These are phyloP conservation scores for Acorus gramineus DNA, from an alignment of 106 monocot species.

Conservation along the genomic window DNA sequence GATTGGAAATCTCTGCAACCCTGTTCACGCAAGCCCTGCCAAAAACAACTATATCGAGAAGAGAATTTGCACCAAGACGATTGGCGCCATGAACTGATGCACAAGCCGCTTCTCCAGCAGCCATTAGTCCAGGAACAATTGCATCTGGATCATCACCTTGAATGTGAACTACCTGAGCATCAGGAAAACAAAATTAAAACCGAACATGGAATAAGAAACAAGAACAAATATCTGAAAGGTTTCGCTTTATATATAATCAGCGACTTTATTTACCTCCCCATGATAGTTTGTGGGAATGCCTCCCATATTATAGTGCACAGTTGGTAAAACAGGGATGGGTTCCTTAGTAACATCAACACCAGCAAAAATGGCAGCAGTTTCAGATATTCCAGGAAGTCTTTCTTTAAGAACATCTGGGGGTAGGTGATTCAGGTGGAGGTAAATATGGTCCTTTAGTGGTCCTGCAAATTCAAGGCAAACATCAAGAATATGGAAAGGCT, in stretches of 20 bases:
- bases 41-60: slow-evolving; percentile 88
- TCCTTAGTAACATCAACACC: slow-evolving; percentile 99
- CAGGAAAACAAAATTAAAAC: too few species aligned
- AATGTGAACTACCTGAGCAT: slow-evolving; percentile 54
- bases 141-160: slow-evolving; percentile 72
- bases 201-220: neutral
- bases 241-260: neutral
- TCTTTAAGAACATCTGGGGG: slow-evolving; percentile 97
- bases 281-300: slow-evolving; percentile 94
- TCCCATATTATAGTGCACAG: slow-evolving; percentile 99
- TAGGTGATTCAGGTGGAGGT: slow-evolving; percentile 89
- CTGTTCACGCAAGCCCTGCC: slow-evolving; percentile 97
- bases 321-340: slow-evolving; percentile 95
- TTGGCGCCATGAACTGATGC: slow-evolving; percentile 99
- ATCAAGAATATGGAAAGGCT: too few species aligned
- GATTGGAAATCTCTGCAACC: slow-evolving; percentile 74
- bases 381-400: slow-evolving; percentile 94
- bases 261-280: slow-evolving; percentile 59
- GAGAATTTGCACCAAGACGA: slow-evolving; percentile 91
- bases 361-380: slow-evolving; percentile 98
- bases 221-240: too few species aligned
- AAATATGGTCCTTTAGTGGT: slow-evolving; percentile 91
- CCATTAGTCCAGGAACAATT: slow-evolving; percentile 86
- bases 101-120: slow-evolving; percentile 96
- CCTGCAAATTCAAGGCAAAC: slow-evolving; percentile 22